A percentile compares a stretch with the other conserved stretches of the same genome.
Conservation (phyloP, 176 grass and related monocot species). For the Oryza meyeriana region DNA sequence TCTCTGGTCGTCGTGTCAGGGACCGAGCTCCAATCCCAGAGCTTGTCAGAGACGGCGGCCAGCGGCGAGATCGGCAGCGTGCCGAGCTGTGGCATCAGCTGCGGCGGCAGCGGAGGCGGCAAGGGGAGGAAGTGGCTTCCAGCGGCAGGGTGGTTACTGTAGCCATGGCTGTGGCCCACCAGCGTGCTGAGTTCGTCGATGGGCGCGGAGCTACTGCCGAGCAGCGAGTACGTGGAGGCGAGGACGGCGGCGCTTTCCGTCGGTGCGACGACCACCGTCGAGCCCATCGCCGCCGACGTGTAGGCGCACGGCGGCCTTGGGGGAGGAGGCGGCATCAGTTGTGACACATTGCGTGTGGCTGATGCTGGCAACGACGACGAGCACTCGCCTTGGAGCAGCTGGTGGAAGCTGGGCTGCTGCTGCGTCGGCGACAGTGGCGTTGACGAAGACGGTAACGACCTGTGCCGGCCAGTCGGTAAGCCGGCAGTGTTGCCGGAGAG, state of each 20-base stretch:
- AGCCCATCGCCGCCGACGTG: constrained; percentile 24
- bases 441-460: constrained; percentile 24
- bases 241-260: constrained; percentile 15
- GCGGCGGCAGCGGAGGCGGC: not conserved
- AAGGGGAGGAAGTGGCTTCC: constrained; percentile 41
- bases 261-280: constrained; percentile 1
- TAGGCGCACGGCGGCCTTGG: constrained; percentile 27
- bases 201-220: constrained; percentile 41
- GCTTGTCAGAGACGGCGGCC: constrained; percentile 61
- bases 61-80: constrained; percentile 30
- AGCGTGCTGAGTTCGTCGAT: constrained; percentile 69
- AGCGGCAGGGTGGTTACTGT: constrained; percentile 34
- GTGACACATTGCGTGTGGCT: constrained; percentile 26
- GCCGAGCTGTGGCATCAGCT: constrained; percentile 22
- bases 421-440: constrained; percentile 14
- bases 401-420: constrained; percentile 29
- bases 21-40: constrained; percentile 77
- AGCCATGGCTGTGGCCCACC: constrained; percentile 49
- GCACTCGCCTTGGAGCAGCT: constrained; percentile 43
- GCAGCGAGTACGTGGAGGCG: constrained; percentile 59
- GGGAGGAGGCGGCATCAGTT: not conserved
- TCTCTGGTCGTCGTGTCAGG: constrained; percentile 49
- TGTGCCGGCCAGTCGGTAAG: not conserved
- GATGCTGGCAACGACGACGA: constrained; percentile 34
- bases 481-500: constrained; percentile 21